Evolutionary conservation across 2,329 filamentous ascomycete species (phyloP), one percentile per base, ranked within the genome.

Genomic region (Fusarium torulosum): DNA sequence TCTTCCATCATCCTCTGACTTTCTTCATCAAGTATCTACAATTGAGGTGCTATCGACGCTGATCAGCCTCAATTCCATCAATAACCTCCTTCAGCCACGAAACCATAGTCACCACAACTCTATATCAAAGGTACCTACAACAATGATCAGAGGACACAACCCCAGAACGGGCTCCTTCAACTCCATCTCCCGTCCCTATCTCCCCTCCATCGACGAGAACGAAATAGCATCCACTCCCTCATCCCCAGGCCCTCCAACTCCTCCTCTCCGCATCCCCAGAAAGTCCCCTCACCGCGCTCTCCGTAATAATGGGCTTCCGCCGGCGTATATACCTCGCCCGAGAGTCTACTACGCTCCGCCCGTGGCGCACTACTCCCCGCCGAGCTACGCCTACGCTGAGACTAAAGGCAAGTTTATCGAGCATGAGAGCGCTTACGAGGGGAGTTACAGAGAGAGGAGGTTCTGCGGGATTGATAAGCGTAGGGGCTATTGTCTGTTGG

Each of bases 181-280:
- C 61, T 72, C 72, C 6, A 66, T 75, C 49, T 66, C 72, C 45
- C 42, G 64, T 75, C 46, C 74, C 33, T 72, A 73, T 37, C 75
- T 82, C 73, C 79, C 79, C 20, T 72, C 79, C 53, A 79, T 81
- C 54, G 73, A 72, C 29, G 79, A 82, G 70, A 74, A 79, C 63
- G 76, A 77, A 46, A 70, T 72, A 42, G 64, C 62, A 27, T 53
- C 53, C 10, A 66, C 57, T 20, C 65, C 60, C 23, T 66, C 63
- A 43, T 61, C 53, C 29, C 66, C 45, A 19, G 67, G 53, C 6
- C 51, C 70, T 13, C 72, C 75, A 11, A 66, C 53, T 25, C 64
- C 63, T 33, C 73, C 74, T 15, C 72, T 29, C 6, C 75, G 74
- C 17, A 69, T 77, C 7, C 77, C 75, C 8, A 70, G 67, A 27